These are phyloP conservation scores for Ogataea philodendri DNA, from an alignment of 805 yeast species.

Conservation along the genomic window DNA sequence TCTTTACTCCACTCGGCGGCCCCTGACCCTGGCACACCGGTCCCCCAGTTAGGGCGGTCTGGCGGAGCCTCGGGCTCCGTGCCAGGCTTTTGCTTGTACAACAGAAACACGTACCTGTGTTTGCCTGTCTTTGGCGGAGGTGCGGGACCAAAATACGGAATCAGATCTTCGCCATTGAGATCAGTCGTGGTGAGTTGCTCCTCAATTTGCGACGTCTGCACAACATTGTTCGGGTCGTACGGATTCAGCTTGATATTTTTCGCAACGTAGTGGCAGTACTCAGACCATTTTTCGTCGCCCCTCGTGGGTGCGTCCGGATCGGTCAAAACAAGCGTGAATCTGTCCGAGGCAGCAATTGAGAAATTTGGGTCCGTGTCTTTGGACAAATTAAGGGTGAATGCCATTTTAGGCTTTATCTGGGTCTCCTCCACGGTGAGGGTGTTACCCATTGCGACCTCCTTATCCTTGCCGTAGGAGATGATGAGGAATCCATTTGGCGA, in stretches of 20 bases:
- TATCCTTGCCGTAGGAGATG: conserved; percentile 56
- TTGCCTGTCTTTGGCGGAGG: conserved; percentile 87
- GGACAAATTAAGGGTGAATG: conserved; percentile 51
- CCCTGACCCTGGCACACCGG: conserved; percentile 77
- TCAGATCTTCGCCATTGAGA: conserved; percentile 41
- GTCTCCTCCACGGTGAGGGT: conserved; percentile 62
- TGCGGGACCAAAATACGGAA: conserved; percentile 76
- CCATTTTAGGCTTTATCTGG: conserved; percentile 63
- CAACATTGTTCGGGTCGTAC: conserved; percentile 33
- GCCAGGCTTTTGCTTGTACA: conserved; percentile 63
- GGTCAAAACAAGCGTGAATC: conserved; percentile 74
- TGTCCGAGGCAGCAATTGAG: conserved; percentile 44
- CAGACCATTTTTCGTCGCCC: conserved; percentile 83
- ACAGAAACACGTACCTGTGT: conserved; percentile 80
- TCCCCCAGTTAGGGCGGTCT: conserved; percentile 81
- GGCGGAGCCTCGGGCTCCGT: conserved; percentile 39
- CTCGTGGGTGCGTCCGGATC: conserved; percentile 94
- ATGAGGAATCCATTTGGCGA: conserved; percentile 55
- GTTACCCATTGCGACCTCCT: conserved; percentile 79
- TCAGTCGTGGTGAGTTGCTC: conserved; percentile 36
- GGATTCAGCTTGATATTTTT: conserved; percentile 50
- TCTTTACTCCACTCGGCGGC: conserved; percentile 69
- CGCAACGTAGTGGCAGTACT: conserved; percentile 73
- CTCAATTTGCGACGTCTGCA: conserved; percentile 23
- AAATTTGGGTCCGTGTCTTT: conserved; percentile 37